Percentiles rank a stretch among this genome's conserved stretches.
phyloP scores from a whole-genome alignment of 768 basidiomycete genomes.

The Suillus luteus region DNA sequence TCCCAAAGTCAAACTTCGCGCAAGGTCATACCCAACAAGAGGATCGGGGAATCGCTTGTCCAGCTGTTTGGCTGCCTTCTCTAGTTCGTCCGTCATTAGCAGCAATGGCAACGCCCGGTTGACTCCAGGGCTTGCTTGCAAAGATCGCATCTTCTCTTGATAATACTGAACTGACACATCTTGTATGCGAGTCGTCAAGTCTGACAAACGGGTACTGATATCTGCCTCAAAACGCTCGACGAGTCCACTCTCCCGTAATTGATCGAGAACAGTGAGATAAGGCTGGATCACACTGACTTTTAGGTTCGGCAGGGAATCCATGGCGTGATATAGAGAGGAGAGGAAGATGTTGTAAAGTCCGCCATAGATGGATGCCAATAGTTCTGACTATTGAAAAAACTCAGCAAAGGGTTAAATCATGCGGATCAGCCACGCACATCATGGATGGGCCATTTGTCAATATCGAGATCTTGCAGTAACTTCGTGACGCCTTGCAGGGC shows the following conservation, averaged over 20 bases:
- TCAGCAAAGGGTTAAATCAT: constrained; percentile 14
- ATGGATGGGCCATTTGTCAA: constrained; percentile 75
- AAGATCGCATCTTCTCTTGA: constrained; percentile 59
- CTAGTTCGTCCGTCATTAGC: constrained; percentile 85
- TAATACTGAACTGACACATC: constrained; percentile 64
- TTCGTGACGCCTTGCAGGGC: constrained; percentile 75
- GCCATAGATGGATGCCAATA: constrained; percentile 67
- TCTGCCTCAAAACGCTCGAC: constrained; percentile 77
- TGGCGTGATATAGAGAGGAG: constrained; percentile 78
- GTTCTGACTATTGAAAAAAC: constrained; percentile 53
- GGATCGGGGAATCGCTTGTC: constrained; percentile 89
- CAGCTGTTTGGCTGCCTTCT: constrained; percentile 79
- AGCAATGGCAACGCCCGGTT: constrained; percentile 82
- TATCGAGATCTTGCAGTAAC: constrained; percentile 65
- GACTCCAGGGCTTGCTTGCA: constrained; percentile 70
- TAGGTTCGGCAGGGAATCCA: constrained; percentile 74
- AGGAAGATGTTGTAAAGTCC: constrained; percentile 86
- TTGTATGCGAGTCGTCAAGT: constrained; percentile 67
- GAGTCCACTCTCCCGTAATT: constrained; percentile 67
- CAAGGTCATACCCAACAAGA: constrained; percentile 65
- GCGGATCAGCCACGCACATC: constrained; percentile 61
- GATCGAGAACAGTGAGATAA: constrained; percentile 67
- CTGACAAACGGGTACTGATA: constrained; percentile 61
- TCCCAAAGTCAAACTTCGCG: not conserved
- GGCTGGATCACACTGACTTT: constrained; percentile 71